Evolutionary conservation across 345 rosid species (phyloP).

Genomic region (Syzygium grande): DNA sequence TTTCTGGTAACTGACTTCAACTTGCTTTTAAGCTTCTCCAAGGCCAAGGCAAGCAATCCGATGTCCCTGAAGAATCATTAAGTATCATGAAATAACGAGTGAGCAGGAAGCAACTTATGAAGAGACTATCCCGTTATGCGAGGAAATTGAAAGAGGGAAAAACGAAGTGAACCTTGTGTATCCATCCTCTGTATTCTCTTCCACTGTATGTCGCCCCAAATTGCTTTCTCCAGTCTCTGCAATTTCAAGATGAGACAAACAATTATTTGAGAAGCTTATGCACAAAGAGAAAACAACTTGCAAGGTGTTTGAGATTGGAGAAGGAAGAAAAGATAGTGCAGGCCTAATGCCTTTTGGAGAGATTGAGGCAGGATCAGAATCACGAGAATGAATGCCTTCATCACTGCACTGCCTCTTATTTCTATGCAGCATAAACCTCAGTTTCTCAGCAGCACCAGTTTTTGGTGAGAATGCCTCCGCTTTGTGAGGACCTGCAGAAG

Average conservation of each 20-base stretch:
- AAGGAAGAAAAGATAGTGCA: neutral
- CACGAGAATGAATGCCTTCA: constrained; percentile 20
- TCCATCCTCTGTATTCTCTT: constrained; percentile 52
- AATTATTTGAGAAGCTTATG: neutral
- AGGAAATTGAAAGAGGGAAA: neutral
- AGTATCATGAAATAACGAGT: neutral
- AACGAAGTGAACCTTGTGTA: constrained; percentile 42
- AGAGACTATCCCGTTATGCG: neutral
- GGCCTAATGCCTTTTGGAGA: constrained; percentile 42
- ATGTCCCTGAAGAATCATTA: constrained; percentile 49
- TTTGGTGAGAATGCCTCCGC: constrained; percentile 20
- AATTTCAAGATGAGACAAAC: neutral
- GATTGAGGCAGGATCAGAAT: constrained; percentile 28
- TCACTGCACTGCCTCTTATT: constrained; percentile 31
- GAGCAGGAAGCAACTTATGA: neutral
- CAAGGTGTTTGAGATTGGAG: neutral
- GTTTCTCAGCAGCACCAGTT: constrained; percentile 21
- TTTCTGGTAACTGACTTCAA: constrained; percentile 50
- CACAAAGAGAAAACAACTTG: neutral
- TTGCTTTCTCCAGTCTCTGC: constrained; percentile 32
- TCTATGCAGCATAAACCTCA: constrained; percentile 28
- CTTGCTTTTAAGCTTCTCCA: constrained; percentile 62
- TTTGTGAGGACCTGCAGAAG: constrained; percentile 23
- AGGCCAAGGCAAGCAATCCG: constrained; percentile 49
- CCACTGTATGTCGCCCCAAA: constrained; percentile 38